These are phyloP conservation scores for Rutstroemia sp. DNA, from an alignment of 2,329 filamentous ascomycete species.

Conservation along the genomic window DNA sequence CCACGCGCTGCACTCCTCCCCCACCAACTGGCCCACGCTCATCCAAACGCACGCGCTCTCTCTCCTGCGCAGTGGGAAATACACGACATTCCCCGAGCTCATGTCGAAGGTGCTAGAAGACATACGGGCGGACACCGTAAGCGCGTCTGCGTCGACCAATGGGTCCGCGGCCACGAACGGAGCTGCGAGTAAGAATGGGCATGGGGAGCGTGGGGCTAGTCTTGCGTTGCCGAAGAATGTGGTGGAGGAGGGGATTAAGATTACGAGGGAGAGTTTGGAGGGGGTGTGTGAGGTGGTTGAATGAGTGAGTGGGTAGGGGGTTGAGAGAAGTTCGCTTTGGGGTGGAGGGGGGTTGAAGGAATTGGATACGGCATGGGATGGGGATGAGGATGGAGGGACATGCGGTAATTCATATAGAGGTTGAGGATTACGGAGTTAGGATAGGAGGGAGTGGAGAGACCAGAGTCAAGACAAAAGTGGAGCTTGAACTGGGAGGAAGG, in stretches of 20 bases:
- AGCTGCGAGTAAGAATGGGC: conserved; percentile 9
- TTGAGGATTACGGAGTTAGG: not conserved
- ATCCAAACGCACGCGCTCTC: conserved; percentile 52
- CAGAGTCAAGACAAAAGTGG: no score
- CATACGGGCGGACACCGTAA: conserved; percentile 32
- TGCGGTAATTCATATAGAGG: no score
- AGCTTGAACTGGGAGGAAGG: no score
- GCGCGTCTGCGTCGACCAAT: not conserved
- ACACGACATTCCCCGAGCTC: conserved; percentile 53
- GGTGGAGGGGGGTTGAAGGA: not conserved
- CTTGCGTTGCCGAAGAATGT: conserved; percentile 52
- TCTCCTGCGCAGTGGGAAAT: conserved; percentile 53
- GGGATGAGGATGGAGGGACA: not conserved
- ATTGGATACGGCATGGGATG: not conserved
- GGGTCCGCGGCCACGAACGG: conserved; percentile 17
- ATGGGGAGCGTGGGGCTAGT: conserved; percentile 24
- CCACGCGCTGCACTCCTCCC: conserved; percentile 52
- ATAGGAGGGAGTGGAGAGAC: no score
- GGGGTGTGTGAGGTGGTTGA: conserved; percentile 28
- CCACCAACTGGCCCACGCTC: conserved; percentile 54
- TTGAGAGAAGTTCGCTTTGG: not conserved
- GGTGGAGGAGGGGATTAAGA: conserved; percentile 54
- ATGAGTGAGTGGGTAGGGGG: not conserved
- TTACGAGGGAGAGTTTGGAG: conserved; percentile 52
- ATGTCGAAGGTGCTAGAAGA: conserved; percentile 55